Evolutionary conservation across 495 filamentous ascomycete species (phyloP).

Genomic region (Penicillium chermesinum): DNA sequence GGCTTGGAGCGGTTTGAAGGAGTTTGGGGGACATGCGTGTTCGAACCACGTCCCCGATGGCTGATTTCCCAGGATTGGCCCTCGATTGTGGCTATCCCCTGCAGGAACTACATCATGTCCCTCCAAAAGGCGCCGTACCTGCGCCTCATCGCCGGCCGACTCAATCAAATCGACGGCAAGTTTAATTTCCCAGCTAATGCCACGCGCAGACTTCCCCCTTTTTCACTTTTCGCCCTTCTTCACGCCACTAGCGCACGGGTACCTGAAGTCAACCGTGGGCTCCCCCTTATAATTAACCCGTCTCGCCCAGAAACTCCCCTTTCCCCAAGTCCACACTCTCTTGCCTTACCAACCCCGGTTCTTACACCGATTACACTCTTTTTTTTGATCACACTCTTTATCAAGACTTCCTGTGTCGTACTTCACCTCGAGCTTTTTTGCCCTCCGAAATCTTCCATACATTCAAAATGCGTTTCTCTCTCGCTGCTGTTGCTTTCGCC

Average conservation of each 20-base stretch:
- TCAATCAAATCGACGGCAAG: no score
- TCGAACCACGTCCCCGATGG: constrained; percentile 1
- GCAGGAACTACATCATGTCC: background rate
- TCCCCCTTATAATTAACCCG: constrained; percentile 12
- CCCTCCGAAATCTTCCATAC: constrained; percentile 17
- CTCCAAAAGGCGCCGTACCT: no score
- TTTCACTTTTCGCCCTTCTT: constrained; percentile 2
- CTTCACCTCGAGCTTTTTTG: constrained; percentile 18
- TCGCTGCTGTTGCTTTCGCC: constrained; percentile 62
- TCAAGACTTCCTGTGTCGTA: constrained; percentile 1
- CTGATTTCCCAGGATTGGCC: no score
- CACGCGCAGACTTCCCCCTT: background rate
- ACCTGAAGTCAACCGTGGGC: constrained; percentile 20
- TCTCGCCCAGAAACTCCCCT: constrained; percentile 9
- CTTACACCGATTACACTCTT: constrained; percentile 52
- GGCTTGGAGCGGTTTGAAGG: background rate
- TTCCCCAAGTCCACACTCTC: constrained; percentile 22
- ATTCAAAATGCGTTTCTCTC: constrained; percentile 88
- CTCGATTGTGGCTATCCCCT: background rate
- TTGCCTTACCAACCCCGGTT: constrained; percentile 19
- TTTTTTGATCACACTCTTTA: constrained; percentile 27
- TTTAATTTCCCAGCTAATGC: constrained; percentile 7
- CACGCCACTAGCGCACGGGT: constrained; percentile 20
- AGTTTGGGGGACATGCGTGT: background rate
- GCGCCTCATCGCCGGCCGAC: no score